Base-by-base conservation (phyloP, 768 basidiomycete genomes). In the Russula vinacea region DNA sequence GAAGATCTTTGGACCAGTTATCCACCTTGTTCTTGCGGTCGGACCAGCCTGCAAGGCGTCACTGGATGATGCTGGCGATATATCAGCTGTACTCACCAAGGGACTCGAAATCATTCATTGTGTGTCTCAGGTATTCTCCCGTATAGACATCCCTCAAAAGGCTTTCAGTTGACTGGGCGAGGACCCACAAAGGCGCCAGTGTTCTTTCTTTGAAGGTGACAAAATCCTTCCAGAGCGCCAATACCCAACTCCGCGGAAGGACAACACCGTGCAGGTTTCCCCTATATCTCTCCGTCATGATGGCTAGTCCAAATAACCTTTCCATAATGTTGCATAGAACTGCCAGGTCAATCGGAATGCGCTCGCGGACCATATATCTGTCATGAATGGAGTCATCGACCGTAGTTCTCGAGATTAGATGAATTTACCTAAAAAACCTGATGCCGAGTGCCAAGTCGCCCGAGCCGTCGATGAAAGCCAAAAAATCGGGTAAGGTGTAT, bases 161-260 rank as follows among this genome's bases (percentile, higher is more conserved):
- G 2, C 14, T 52, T 39, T 54, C 54, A 10, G 57, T 37, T 2
- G 35, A 33, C 8, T 26, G 26, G 11, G 39, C 56, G 14, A 62
- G 57, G 10, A 16, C 16, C 51, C 11, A 10, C 24, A 64, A 57
- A 32, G 50, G 47, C 0, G 29, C 49, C 6, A 51, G 40, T 35
- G 9, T 1, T 2, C 32, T 37, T 5, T 58, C 47, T 42, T 42
- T 64, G 56, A 58, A 66, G 10, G 24, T 26, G 22, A 44, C 11
- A 14, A 63, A 67, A 65, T 60, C 65, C 68, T 14, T 62, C 62
- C 52, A 69, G 45, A 26, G 45, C n/a, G 65, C 62, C 17, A 74
- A 37, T n/a, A 85, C 68, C 84, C 85, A 88, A 58, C 78, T 80
- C 2, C 78, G 78, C 0, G 86, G 86, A 37, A 88, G 75, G 5